Percentiles rank a stretch among this genome's conserved stretches.
Conservation (phyloP, 371 early-diverging fungal species). For the Apophysomyces trapeziformis region DNA sequence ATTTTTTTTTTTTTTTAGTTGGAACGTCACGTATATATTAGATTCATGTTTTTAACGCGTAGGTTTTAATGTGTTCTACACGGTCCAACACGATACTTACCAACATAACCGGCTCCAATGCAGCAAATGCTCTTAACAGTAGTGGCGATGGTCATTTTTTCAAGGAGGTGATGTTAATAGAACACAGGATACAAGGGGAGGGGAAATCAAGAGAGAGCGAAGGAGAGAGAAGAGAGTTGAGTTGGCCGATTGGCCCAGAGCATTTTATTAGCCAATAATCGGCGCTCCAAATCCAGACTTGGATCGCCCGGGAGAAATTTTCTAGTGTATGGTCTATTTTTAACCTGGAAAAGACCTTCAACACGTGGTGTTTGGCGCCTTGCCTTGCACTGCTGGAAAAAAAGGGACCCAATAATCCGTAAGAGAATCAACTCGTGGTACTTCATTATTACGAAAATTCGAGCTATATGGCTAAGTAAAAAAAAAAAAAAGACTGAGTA, state of each 20-base stretch:
- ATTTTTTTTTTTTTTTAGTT: not conserved
- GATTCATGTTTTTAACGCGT: too few relatives aligned
- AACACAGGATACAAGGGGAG: too few relatives aligned
- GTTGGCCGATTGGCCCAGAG: constrained; percentile 11
- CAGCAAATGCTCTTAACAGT: constrained; percentile 75
- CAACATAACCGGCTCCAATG: constrained; percentile 96
- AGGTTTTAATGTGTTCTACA: too few relatives aligned
- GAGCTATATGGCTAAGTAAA: too few relatives aligned
- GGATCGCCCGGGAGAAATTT: constrained; percentile 11
- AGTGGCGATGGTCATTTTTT: constrained; percentile 22
- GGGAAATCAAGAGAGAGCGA: constrained; percentile 12
- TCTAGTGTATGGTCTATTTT: not conserved
- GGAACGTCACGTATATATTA: not conserved
- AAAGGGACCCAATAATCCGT: constrained; percentile 3
- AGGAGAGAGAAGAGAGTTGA: constrained; percentile 12
- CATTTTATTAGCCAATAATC: not conserved
- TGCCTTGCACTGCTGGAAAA: not conserved
- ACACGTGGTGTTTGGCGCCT: constrained; percentile 11
- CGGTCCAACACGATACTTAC: constrained; percentile 41
- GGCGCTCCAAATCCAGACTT: constrained; percentile 6
- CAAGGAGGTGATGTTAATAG: too few relatives aligned
- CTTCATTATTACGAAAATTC: too few relatives aligned
- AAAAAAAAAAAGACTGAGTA: too few relatives aligned
- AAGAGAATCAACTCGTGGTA: constrained; percentile 5
- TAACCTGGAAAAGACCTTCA: constrained; percentile 1